Evolutionary conservation across 148 eudicot genomes (phyloP), one percentile per base, ranked within the genome.

Genomic region (Amaranthus cruentus): DNA sequence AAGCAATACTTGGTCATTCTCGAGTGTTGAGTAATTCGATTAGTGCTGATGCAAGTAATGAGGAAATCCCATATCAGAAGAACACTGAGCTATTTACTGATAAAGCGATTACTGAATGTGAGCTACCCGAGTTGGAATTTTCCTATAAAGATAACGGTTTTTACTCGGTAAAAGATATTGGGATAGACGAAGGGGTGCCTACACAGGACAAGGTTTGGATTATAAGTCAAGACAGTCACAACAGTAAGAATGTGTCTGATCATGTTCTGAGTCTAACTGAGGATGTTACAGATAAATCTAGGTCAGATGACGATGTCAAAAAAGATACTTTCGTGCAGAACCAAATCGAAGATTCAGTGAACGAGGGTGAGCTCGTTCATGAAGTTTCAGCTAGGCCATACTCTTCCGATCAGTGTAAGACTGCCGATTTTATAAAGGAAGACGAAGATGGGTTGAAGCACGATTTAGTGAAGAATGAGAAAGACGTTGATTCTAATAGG

Each of bases 131-230:
- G 77, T 62, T 86, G 67, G 59, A 81, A 48, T 86, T 89, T 72
- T 86, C 89, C 73, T 87, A 86, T 73, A 86, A 85, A 68, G 93
- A 94, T 77, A 82, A 69, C 46, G 68, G 74, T 69, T 84, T 63
- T 73, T 85, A 87, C 59, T 75, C 79, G 50, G 88, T 94, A 58
- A 90, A 88, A 81, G 96, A 95, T 83, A 94, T 91, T 66, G 87
- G 89, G 64, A 76, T 94, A 56, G 98, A 91, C 69, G 93, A 90
- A 56, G 96, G 96, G 48, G 62, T 87, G 62, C 84, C 85, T 56
- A 55, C 65, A 11, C 75, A 73, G 64, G 91, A 84, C 49, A 87
- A 76, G 78, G 78, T 59, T 62, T 79, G 83, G 87, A 67, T 80
- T 68, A 78, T 82, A 61, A 73, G 72, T 47, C 21, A 9, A 21